A percentile compares a stretch with the other conserved stretches of the same genome.
These are phyloP conservation scores for Endocladia muricata DNA, from an alignment of 31 red algal species.

Conservation along the genomic window DNA sequence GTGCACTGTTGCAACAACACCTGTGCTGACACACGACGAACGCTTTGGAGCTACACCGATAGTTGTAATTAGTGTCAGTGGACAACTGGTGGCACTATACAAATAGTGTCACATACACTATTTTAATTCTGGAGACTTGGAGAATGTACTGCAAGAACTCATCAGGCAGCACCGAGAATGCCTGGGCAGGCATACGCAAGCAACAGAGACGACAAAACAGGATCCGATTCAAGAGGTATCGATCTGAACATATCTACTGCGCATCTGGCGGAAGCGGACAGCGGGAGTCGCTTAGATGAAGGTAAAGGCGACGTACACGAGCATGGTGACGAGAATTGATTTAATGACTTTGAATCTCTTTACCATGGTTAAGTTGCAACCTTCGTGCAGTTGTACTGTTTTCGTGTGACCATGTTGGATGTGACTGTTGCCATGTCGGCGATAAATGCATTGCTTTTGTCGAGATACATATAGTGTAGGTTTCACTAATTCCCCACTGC, in stretches of 20 bases:
- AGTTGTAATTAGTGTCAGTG: no score
- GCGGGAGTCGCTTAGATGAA: not conserved
- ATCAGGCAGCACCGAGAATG: conserved; percentile 1
- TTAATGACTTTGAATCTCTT: no score
- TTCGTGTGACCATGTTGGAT: not conserved
- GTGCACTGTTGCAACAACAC: no score
- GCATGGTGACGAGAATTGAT: not conserved
- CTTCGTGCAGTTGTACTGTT: not conserved
- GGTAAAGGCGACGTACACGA: not conserved
- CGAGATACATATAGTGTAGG: not conserved
- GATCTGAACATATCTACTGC: not conserved
- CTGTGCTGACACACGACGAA: no score
- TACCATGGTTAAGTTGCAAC: not conserved
- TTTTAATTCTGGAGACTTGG: not conserved
- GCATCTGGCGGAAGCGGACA: not conserved
- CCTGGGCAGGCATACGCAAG: not conserved
- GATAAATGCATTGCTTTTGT: not conserved
- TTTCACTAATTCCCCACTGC: no score
- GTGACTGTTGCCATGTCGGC: not conserved
- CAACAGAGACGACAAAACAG: not conserved
- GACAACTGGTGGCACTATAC: not conserved
- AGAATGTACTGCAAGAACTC: not conserved
- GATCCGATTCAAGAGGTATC: not conserved
- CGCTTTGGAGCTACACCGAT: no score
- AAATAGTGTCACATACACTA: not conserved